Evolutionary conservation across 2,329 filamentous ascomycete genomes (phyloP).

Genomic region (Fusarium armeniacum): DNA sequence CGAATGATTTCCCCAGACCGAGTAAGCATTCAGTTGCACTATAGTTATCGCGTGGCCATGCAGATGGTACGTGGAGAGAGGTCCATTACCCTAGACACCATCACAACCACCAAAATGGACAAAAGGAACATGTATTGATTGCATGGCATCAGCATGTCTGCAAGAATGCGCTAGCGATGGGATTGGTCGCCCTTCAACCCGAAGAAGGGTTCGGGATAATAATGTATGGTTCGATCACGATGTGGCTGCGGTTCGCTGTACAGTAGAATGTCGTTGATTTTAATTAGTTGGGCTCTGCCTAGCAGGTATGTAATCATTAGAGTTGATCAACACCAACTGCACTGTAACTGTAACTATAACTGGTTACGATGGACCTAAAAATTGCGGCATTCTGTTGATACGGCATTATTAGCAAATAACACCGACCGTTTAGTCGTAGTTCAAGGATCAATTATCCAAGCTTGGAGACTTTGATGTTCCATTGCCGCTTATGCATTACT

Average conservation of each 20-base stretch:
- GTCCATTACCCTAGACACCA: constrained; percentile 16
- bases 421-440: constrained; percentile 16
- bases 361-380: neutral
- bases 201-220: constrained; percentile 21
- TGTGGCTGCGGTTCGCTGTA: constrained; percentile 25
- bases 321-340: neutral
- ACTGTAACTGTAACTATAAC: neutral
- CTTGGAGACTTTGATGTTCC: constrained; percentile 33
- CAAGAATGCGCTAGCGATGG: constrained; percentile 6
- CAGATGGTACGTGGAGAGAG: constrained; percentile 9
- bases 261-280: constrained; percentile 1
- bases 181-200: constrained; percentile 24
- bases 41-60: constrained; percentile 20
- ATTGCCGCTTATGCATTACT: constrained; percentile 31
- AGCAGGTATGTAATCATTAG: neutral
- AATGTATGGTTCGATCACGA: constrained; percentile 4
- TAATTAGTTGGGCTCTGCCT: neutral
- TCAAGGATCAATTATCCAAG: constrained; percentile 25
- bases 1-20: constrained; percentile 35
- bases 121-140: constrained; percentile 25
- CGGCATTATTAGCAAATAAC: constrained; percentile 34
- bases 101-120: constrained; percentile 8
- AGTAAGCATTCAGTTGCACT: constrained; percentile 10
- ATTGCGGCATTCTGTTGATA: neutral
- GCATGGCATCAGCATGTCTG: constrained; percentile 7